phyloP scores from a whole-genome alignment of 1,284 basidiomycete species.

The Fomitopsis palustris region DNA sequence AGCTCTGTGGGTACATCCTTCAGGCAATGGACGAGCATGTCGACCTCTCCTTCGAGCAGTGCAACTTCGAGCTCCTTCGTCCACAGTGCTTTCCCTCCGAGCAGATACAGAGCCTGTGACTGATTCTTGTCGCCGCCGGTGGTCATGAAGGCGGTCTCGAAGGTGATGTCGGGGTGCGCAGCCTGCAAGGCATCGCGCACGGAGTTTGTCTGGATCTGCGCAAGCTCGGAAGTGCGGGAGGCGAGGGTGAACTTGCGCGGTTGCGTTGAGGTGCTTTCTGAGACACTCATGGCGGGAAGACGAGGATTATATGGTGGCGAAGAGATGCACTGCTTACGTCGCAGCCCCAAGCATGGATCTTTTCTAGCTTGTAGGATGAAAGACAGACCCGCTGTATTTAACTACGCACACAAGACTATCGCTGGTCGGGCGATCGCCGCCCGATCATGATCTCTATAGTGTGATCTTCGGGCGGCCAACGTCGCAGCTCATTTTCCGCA shows the following conservation, averaged over 20 bases:
- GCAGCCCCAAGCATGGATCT: no score
- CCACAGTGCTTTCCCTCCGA: conserved; percentile 91
- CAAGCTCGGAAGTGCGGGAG: conserved; percentile 83
- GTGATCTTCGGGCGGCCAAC: no score
- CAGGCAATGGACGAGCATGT: conserved; percentile 91
- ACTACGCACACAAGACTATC: no score
- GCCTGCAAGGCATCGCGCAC: conserved; percentile 59
- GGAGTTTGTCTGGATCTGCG: conserved; percentile 81
- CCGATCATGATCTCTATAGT: no score
- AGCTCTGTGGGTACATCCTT: conserved; percentile 94
- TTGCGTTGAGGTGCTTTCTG: neutral
- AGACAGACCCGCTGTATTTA: no score
- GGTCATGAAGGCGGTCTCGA: conserved; percentile 82
- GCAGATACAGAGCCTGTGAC: conserved; percentile 71
- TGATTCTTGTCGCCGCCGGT: conserved; percentile 94
- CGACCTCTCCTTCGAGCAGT: conserved; percentile 69
- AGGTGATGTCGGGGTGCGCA: conserved; percentile 43
- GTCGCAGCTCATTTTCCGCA: no score
- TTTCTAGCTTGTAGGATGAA: no score
- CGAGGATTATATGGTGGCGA: no score
- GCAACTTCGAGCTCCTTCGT: conserved; percentile 93
- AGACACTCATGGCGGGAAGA: no score
- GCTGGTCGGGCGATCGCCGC: no score
- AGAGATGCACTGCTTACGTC: no score
- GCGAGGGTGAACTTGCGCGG: conserved; percentile 60